Evolutionary conservation across 768 basidiomycete genomes (phyloP).

Genomic region (Mycena latifolia): DNA sequence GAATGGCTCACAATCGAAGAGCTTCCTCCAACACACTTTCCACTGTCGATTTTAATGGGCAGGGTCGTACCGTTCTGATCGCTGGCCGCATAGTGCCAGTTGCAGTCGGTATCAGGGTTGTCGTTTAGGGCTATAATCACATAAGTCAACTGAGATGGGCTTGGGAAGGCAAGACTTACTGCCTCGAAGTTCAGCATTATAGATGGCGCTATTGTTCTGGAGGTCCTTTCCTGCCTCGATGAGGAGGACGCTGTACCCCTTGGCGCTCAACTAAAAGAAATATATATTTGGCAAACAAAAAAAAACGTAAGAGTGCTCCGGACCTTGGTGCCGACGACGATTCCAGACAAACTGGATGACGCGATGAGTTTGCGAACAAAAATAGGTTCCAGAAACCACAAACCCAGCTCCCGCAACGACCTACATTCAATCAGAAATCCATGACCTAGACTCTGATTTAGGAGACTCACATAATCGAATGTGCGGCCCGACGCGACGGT

Average conservation of each 20-base stretch:
- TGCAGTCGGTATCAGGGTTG: slow-evolving; percentile 31
- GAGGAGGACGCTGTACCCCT: slow-evolving; percentile 29
- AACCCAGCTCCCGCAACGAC: slow-evolving; percentile 32
- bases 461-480: slow-evolving; percentile 30
- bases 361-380: neutral
- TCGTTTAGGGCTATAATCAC: slow-evolving; percentile 3
- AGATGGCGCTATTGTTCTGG: slow-evolving; percentile 27
- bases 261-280: slow-evolving; percentile 20
- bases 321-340: slow-evolving; percentile 32
- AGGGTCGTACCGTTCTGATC: slow-evolving; percentile 23
- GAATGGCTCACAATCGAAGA: slow-evolving; percentile 26
- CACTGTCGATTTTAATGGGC: slow-evolving; percentile 28
- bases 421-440: slow-evolving; percentile 1
- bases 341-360: slow-evolving; percentile 19
- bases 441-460: neutral
- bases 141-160: neutral
- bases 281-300: no score
- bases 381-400: neutral
- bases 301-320: neutral
- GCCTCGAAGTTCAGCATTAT: slow-evolving; percentile 29
- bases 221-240: slow-evolving; percentile 34
- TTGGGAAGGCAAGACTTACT: slow-evolving; percentile 13
- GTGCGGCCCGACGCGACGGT: slow-evolving; percentile 19
- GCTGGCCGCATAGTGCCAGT: slow-evolving; percentile 30
- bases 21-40: slow-evolving; percentile 29